Conservation (phyloP, 2,329 filamentous ascomycete genomes). For the Aspergillus felis region DNA sequence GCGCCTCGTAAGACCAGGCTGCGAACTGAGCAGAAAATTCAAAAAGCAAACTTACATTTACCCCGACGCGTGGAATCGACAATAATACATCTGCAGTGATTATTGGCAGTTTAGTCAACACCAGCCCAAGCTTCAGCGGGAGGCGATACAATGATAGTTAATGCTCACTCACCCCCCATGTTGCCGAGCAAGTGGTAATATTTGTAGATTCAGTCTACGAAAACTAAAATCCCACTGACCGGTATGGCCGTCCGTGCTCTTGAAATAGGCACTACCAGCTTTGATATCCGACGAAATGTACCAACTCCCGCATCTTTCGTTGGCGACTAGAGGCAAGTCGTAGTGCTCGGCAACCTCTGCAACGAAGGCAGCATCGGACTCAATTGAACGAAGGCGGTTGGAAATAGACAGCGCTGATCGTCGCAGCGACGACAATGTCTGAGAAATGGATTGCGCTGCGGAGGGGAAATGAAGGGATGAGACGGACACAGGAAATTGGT, state of each 20-base stretch:
- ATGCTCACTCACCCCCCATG: constrained; percentile 59
- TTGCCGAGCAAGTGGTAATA: constrained; percentile 64
- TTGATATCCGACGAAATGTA: constrained; percentile 69
- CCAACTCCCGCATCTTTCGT: constrained; percentile 95
- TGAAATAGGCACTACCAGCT: constrained; percentile 81
- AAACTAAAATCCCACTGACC: constrained; percentile 88
- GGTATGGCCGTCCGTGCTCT: constrained; percentile 92
- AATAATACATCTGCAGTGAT: constrained; percentile 56
- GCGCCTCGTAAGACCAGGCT: constrained; percentile 18
- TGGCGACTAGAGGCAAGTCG: constrained; percentile 72
- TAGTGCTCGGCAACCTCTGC: constrained; percentile 48
- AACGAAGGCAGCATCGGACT: constrained; percentile 72
- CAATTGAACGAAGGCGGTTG: constrained; percentile 79
- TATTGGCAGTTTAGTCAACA: constrained; percentile 2
- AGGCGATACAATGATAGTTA: not conserved
- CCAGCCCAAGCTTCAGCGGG: constrained; percentile 7
- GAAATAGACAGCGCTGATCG: constrained; percentile 71
- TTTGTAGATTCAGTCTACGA: constrained; percentile 76
- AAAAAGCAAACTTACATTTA: constrained; percentile 57
- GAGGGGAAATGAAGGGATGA: constrained; percentile 52
- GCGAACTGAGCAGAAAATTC: constrained; percentile 1
- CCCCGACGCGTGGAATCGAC: constrained; percentile 91
- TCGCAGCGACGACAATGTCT: constrained; percentile 67
- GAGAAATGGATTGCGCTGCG: constrained; percentile 60
- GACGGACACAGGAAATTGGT: constrained; percentile 31